phyloP scores from a whole-genome alignment of 257 asterid genomes.

The Solanum lignicaule region DNA sequence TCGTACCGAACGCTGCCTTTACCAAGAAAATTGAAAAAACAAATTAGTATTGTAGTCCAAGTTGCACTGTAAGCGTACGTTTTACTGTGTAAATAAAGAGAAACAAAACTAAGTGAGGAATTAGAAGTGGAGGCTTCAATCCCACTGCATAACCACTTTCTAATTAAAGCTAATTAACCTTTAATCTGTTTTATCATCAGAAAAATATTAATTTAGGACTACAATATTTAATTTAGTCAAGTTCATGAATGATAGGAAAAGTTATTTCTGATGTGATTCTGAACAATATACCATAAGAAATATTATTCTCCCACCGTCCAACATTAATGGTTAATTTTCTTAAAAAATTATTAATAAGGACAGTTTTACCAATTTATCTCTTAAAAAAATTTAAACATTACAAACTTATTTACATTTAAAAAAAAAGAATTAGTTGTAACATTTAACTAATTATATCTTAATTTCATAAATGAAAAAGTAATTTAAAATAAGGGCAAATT shows the following conservation, averaged over 20 bases:
- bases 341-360: neutral
- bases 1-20: neutral
- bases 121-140: conserved; percentile 4
- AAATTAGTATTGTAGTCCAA: neutral
- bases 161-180: neutral
- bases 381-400: accelerated
- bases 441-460: neutral
- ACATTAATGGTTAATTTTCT: neutral
- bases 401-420: neutral
- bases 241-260: neutral
- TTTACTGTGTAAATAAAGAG: neutral
- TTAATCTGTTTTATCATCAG: neutral
- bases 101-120: neutral
- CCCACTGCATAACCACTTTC: conserved; percentile 6
- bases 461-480: neutral
- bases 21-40: neutral
- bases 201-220: neutral
- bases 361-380: neutral
- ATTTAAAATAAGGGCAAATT: too few species aligned
- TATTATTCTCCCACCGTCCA: neutral
- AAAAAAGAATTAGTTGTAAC: too few species aligned
- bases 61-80: neutral
- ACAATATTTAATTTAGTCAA: neutral
- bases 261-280: neutral
- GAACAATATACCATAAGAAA: neutral